Evolutionary conservation across 257 asterid genomes (phyloP), one percentile per base, ranked within the genome.

Genomic region (Nicotiana tabacum): DNA sequence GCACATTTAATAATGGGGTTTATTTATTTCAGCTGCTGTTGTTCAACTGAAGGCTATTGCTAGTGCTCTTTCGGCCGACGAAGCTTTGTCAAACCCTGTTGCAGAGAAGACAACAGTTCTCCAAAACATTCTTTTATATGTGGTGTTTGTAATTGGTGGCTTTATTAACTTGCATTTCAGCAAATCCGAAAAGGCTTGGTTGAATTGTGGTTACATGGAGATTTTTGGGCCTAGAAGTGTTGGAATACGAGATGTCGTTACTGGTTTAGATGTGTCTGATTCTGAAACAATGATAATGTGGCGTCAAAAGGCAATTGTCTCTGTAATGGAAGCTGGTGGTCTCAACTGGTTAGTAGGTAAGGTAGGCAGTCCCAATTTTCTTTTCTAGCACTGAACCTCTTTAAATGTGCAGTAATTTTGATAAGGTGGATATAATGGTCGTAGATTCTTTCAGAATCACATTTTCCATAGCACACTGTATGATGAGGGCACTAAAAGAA

Each of bases 281-380:
- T 82, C 92, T 87, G 97, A 92, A 77, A 82, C 85, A 82, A 81
- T 86, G 85, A 82, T 92, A 67, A 86, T 84, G 39, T 96, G 98
- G 99, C 98, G 91, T 90, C 96, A 94, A 84, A 92, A 89, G 85
- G 89, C 98, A 74, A 91, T 94, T 87, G 89, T 92, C 82, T 94
- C 97, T 29, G 90, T 96, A 66, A 93, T 94, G 98, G 99, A 96
- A 88, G 98, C 99, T 83, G 99, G 99, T 87, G 97, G 98, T 83
- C 97, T 94, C 84, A 93, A 94, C 83, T 96, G 99, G 99, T 94
- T 96, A 91, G 93, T 94, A 94, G 98, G 99, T 96, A 94, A 91
- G 97, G 95, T 93, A 92, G 90, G 97, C 93, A 86, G 80, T 86
- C 85, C 86, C 87, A 69, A 84, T 87, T 89, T 90, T 83, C 76